These are phyloP conservation scores for Chrysoporthe cubensis DNA, from an alignment of 2,329 filamentous ascomycete genomes.

Conservation along the genomic window DNA sequence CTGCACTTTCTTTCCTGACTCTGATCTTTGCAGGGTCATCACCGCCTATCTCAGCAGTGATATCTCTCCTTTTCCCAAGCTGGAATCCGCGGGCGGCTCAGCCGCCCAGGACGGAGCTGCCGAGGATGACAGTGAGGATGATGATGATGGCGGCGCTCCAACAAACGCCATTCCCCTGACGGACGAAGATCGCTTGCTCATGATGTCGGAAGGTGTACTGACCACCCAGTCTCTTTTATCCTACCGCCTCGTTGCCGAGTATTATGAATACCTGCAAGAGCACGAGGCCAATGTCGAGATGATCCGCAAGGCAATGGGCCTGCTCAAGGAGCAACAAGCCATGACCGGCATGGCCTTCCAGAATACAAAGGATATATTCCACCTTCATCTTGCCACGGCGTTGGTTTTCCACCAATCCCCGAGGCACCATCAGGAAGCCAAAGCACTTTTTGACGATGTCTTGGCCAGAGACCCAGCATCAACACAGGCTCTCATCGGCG, in stretches of 20 bases:
- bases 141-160: slow-evolving; percentile 59
- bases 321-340: slow-evolving; percentile 61
- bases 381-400: slow-evolving; percentile 80
- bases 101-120: slow-evolving; percentile 41
- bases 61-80: slow-evolving; percentile 76
- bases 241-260: slow-evolving; percentile 80
- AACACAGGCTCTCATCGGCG: slow-evolving; percentile 81
- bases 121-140: slow-evolving; percentile 60
- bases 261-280: slow-evolving; percentile 84
- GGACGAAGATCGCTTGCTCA: slow-evolving; percentile 76
- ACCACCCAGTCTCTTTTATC: slow-evolving; percentile 75
- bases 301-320: slow-evolving; percentile 72
- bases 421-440: slow-evolving; percentile 86
- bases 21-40: slow-evolving; percentile 80
- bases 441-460: slow-evolving; percentile 81
- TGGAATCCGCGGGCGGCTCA: slow-evolving; percentile 33
- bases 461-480: slow-evolving; percentile 75
- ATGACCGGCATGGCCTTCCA: slow-evolving; percentile 71
- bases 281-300: slow-evolving; percentile 80
- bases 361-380: slow-evolving; percentile 74
- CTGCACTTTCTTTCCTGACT: slow-evolving; percentile 80
- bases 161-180: slow-evolving; percentile 63
- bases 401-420: slow-evolving; percentile 90
- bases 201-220: slow-evolving; percentile 77
- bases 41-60: slow-evolving; percentile 81